Conservation (phyloP, 148 eudicot species). For the Spergularia bocconei region DNA sequence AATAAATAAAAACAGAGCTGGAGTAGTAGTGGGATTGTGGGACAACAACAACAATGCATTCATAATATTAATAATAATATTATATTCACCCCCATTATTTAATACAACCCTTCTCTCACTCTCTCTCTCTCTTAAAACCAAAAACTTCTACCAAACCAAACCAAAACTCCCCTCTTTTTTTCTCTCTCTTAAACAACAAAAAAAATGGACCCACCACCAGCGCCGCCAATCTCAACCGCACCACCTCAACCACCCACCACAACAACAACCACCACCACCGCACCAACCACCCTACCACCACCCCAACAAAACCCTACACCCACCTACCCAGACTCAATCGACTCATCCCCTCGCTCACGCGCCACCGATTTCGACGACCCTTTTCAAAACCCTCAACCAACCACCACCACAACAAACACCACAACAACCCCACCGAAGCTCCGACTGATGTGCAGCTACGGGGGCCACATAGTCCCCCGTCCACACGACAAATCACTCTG, state of each 20-base stretch:
- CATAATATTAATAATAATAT: too few relatives aligned
- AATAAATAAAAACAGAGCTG: too few relatives aligned
- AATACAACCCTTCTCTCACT: slow-evolving; percentile 5
- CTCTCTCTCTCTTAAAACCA: not conserved
- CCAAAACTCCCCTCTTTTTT: slow-evolving; percentile 6
- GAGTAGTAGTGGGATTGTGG: too few relatives aligned
- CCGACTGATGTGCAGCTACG: slow-evolving; percentile 83
- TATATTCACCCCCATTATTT: not conserved
- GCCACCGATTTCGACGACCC: slow-evolving; percentile 43
- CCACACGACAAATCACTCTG: slow-evolving; percentile 79
- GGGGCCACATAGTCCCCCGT: slow-evolving; percentile 88
- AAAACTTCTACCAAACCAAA: too few relatives aligned
- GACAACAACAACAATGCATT: too few relatives aligned
- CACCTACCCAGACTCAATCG: slow-evolving; percentile 44
- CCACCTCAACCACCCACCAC: slow-evolving; percentile 13
- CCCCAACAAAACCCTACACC: not conserved
- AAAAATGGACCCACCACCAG: slow-evolving; percentile 55
- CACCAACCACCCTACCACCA: not conserved
- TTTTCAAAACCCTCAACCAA: not conserved
- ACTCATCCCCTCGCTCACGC: slow-evolving; percentile 69
- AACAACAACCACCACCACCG: slow-evolving; percentile 21
- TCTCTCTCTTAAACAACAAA: not conserved
- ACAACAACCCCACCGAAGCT: slow-evolving; percentile 38
- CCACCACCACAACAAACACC: slow-evolving; percentile 17
- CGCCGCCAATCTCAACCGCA: slow-evolving; percentile 28